Percentiles rank a stretch among this genome's conserved stretches.
Conservation (phyloP, 1,284 basidiomycete genomes). For the Fistulinella cinereoalba region DNA sequence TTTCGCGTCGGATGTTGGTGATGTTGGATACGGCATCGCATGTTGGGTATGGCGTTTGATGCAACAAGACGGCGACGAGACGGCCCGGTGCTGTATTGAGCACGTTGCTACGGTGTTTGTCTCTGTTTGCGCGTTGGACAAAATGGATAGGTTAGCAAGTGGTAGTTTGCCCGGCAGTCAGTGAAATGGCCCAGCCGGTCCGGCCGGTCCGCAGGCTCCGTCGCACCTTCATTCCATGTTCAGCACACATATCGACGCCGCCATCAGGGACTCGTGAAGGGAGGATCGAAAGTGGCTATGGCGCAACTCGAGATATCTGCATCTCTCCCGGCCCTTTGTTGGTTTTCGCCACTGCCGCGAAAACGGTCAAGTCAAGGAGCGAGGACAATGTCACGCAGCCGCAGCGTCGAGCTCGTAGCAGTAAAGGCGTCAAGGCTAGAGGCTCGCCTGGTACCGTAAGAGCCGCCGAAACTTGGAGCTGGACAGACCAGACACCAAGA, state of each 20-base stretch:
- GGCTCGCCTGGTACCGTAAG: conserved; percentile 37
- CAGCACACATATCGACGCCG: conserved; percentile 64
- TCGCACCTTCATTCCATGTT: conserved; percentile 75
- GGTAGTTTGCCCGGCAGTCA: too few species aligned
- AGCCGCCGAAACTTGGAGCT: conserved; percentile 64
- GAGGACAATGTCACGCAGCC: conserved; percentile 52
- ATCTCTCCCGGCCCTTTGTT: conserved; percentile 81
- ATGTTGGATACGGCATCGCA: too few species aligned
- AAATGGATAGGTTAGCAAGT: too few species aligned
- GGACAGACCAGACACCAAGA: conserved; percentile 73
- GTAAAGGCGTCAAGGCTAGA: conserved; percentile 59
- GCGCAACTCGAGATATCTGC: conserved; percentile 85
- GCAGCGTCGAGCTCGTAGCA: conserved; percentile 49
- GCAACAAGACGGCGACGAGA: too few species aligned
- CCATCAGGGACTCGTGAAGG: conserved; percentile 61
- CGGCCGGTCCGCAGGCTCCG: too few species aligned
- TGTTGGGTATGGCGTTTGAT: too few species aligned
- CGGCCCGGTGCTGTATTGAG: too few species aligned
- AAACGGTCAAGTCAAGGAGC: conserved; percentile 63
- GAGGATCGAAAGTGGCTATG: conserved; percentile 68
- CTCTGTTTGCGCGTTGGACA: too few species aligned
- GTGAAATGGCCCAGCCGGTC: too few species aligned
- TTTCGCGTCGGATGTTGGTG: too few species aligned
- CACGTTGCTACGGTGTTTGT: too few species aligned
- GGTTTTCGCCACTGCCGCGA: conserved; percentile 79